Conservation (phyloP, 345 rosid species). For the Toxicodendron radicans region DNA sequence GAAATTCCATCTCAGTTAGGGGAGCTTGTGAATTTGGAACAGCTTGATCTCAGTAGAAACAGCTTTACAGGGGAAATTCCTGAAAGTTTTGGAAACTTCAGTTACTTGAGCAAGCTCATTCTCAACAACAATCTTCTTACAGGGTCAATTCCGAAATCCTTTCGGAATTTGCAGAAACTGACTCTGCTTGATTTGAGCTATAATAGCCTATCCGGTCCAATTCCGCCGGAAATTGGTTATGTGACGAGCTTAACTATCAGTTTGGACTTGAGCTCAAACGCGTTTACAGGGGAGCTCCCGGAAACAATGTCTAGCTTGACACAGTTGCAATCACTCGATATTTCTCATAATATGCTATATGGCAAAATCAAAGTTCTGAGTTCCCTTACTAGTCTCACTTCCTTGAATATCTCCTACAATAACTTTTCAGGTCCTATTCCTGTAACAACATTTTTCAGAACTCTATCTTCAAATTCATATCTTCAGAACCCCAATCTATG, state of each 20-base stretch:
- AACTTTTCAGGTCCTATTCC: constrained; percentile 96
- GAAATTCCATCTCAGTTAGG: constrained; percentile 78
- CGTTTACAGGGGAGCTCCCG: constrained; percentile 67
- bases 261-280: constrained; percentile 75
- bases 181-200: constrained; percentile 86
- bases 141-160: constrained; percentile 69
- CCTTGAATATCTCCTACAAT: constrained; percentile 82
- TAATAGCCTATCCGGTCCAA: constrained; percentile 68
- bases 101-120: constrained; percentile 92
- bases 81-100: constrained; percentile 76
- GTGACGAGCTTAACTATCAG: constrained; percentile 81
- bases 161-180: constrained; percentile 63
- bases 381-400: constrained; percentile 84
- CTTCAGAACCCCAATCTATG: constrained; percentile 68
- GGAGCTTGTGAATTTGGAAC: constrained; percentile 92
- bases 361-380: constrained; percentile 76
- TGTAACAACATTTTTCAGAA: constrained; percentile 77
- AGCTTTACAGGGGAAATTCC: constrained; percentile 78
- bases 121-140: constrained; percentile 79
- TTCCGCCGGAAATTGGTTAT: constrained; percentile 76
- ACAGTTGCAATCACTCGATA: constrained; percentile 85
- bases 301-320: constrained; percentile 66
- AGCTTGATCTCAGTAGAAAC: constrained; percentile 92
- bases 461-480: constrained; percentile 59
- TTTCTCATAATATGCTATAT: constrained; percentile 62